Percentiles rank a stretch among this genome's conserved stretches.
Evolutionary conservation across 352 stramenopile species (phyloP).

Genomic region (Plasmopara muralis): DNA sequence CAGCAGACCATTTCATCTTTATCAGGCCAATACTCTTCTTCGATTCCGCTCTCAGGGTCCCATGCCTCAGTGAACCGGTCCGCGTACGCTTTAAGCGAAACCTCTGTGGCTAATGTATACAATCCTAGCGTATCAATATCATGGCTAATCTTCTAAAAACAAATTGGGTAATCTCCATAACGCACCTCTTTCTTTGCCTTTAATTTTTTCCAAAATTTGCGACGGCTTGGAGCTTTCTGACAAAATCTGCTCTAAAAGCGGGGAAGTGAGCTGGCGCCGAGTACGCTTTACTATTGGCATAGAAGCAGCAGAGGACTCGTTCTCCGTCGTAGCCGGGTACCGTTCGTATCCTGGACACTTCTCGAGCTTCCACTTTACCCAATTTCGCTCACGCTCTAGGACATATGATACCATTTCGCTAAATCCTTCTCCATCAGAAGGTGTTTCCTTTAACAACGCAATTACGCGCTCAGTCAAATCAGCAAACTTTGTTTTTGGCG

Average conservation of each 20-base stretch:
- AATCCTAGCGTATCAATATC: not conserved
- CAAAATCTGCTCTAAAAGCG: conserved; percentile 73
- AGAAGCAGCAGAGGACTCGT: conserved; percentile 15
- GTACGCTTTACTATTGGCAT: conserved; percentile 22
- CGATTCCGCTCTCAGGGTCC: conserved; percentile 93
- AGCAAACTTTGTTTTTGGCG: conserved; percentile 50
- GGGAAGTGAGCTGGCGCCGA: conserved; percentile 30
- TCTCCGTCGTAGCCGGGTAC: conserved; percentile 21
- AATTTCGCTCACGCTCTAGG: conserved; percentile 84
- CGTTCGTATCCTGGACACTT: conserved; percentile 79
- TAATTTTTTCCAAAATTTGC: conserved; percentile 70
- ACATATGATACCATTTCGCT: conserved; percentile 84
- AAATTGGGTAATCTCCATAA: not conserved
- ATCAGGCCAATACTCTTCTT: conserved; percentile 93
- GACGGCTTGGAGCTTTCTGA: conserved; percentile 68
- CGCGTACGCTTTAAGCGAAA: conserved; percentile 74
- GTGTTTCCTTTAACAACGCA: conserved; percentile 76
- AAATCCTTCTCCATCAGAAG: conserved; percentile 79
- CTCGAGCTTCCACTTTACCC: conserved; percentile 88
- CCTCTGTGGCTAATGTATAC: conserved; percentile 38
- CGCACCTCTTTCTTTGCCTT: conserved; percentile 52
- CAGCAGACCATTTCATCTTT: conserved; percentile 89
- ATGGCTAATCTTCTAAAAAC: not conserved
- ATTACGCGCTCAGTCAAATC: conserved; percentile 70
- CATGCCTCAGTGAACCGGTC: conserved; percentile 89